Conservation (phyloP, 768 basidiomycete genomes). For the Tricholoma furcatifolium region DNA sequence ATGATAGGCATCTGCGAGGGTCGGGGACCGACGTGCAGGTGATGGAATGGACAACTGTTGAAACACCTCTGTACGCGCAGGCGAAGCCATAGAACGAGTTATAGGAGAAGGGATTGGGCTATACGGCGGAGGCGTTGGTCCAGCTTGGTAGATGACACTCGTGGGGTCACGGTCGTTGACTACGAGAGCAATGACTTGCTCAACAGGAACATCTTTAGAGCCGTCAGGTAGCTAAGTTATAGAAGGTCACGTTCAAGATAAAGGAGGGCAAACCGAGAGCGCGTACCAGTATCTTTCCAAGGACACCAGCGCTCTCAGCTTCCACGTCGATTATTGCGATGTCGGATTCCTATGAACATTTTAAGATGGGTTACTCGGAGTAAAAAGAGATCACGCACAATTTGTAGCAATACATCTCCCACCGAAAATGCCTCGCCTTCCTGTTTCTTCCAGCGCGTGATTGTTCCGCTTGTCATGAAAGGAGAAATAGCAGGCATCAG, state of each 20-base stretch:
- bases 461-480: conserved; percentile 85
- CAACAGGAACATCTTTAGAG: conserved; percentile 48
- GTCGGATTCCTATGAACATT: conserved; percentile 59
- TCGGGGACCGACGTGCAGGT: conserved; percentile 26
- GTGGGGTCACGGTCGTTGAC: conserved; percentile 47
- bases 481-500: conserved; percentile 88
- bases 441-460: conserved; percentile 75
- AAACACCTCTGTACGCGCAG: conserved; percentile 19
- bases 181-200: conserved; percentile 64
- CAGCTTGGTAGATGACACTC: conserved; percentile 14
- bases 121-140: conserved; percentile 24
- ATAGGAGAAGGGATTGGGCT: conserved; percentile 25
- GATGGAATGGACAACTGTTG: conserved; percentile 22
- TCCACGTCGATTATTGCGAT: conserved; percentile 85
- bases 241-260: not conserved
- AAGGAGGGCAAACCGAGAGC: not conserved
- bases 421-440: conserved; percentile 71
- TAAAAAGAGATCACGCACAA: conserved; percentile 43
- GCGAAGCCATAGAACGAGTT: conserved; percentile 20
- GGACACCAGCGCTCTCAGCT: conserved; percentile 82
- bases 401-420: conserved; percentile 77
- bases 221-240: conserved; percentile 57
- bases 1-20: conserved; percentile 29
- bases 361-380: not conserved
- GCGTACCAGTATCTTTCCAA: conserved; percentile 83